A percentile compares a stretch with the other conserved stretches of the same genome.
phyloP scores from a whole-genome alignment of 1,284 basidiomycete species.

The Cryptococcus sp. region DNA sequence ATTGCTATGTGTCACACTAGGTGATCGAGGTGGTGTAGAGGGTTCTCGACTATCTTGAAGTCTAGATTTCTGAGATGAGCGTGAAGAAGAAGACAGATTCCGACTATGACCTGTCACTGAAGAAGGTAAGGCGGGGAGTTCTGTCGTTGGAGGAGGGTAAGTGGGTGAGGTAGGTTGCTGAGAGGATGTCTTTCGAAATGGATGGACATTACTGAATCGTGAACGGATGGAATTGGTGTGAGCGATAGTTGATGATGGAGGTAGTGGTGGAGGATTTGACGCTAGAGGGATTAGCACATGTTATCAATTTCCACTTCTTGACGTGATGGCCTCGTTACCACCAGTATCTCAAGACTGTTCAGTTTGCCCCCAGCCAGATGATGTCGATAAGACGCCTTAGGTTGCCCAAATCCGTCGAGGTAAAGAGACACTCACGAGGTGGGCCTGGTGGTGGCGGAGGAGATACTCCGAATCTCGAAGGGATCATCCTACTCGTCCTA shows the following conservation, averaged over 20 bases:
- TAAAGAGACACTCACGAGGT: conserved; percentile 15
- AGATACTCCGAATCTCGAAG: conserved; percentile 8
- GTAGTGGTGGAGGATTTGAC: conserved; percentile 15
- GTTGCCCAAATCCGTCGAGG: not conserved
- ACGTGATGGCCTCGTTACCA: not conserved
- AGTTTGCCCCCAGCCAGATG: not conserved
- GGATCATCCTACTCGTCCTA: conserved; percentile 16
- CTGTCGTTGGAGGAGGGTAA: conserved; percentile 2
- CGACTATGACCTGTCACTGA: conserved; percentile 1
- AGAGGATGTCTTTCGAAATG: not conserved
- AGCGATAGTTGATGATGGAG: conserved; percentile 7
- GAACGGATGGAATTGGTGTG: not conserved
- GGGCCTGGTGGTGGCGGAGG: conserved; percentile 24
- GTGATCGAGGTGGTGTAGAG: no score
- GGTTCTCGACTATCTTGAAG: no score
- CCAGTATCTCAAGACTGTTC: not conserved
- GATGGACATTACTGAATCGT: not conserved
- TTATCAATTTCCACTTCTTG: not conserved
- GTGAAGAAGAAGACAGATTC: not conserved
- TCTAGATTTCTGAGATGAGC: not conserved
- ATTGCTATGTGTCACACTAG: no score
- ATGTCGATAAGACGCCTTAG: not conserved
- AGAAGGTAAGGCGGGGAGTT: conserved; percentile 1
- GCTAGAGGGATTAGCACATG: conserved; percentile 1
- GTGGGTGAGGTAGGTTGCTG: not conserved